Evolutionary conservation across 2,329 filamentous ascomycete species (phyloP).

Genomic region (Pseudogymnoascus destructans): DNA sequence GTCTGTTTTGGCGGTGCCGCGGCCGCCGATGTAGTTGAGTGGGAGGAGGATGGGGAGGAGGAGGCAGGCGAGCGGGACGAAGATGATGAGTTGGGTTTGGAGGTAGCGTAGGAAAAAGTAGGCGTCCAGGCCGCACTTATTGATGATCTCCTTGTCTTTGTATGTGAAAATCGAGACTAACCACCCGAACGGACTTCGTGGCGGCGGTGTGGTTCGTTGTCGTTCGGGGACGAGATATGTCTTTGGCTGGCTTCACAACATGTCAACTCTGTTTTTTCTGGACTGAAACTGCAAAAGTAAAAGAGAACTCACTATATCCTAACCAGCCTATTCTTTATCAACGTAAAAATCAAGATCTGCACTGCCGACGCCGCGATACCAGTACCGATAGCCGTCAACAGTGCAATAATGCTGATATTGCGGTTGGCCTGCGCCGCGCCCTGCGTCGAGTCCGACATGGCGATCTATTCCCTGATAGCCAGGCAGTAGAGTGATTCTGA

Average conservation of each 20-base stretch:
- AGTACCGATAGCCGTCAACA: slow-evolving; percentile 24
- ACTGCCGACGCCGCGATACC: slow-evolving; percentile 24
- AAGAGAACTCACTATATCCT: slow-evolving; percentile 59
- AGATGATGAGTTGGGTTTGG: slow-evolving; percentile 77
- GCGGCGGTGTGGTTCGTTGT: slow-evolving; percentile 67
- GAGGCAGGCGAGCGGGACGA: slow-evolving; percentile 65
- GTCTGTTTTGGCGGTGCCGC: slow-evolving; percentile 29
- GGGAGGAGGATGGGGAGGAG: slow-evolving; percentile 79
- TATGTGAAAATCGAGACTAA: slow-evolving; percentile 51
- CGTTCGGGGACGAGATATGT: slow-evolving; percentile 78
- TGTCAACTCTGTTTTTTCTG: slow-evolving; percentile 13
- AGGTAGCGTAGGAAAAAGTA: slow-evolving; percentile 96
- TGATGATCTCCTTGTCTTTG: slow-evolving; percentile 70
- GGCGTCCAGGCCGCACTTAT: slow-evolving; percentile 89
- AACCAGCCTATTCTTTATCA: slow-evolving; percentile 65
- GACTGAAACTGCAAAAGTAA: slow-evolving; percentile 13
- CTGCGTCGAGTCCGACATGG: background rate
- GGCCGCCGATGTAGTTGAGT: slow-evolving; percentile 63
- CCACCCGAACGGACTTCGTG: slow-evolving; percentile 37
- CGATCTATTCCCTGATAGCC: background rate
- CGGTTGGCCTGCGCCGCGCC: slow-evolving; percentile 18
- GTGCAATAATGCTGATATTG: slow-evolving; percentile 24
- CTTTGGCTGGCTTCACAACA: slow-evolving; percentile 52
- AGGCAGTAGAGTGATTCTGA: background rate
- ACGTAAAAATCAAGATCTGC: slow-evolving; percentile 56